Conservation (phyloP, 164 flowering plant species). For the Platanus orientalis region DNA sequence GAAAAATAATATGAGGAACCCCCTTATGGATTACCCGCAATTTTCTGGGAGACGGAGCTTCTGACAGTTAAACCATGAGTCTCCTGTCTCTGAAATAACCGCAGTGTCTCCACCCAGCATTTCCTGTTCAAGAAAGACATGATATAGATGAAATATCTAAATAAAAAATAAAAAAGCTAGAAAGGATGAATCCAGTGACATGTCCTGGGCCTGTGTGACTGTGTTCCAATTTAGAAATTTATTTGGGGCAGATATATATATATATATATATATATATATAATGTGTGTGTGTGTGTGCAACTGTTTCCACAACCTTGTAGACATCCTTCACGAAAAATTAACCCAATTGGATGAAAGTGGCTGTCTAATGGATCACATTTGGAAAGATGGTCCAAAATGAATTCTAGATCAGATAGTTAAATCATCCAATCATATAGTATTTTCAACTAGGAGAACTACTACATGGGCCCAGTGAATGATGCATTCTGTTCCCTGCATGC, state of each 20-base stretch:
- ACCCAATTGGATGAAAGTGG: too few species aligned
- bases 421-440: not conserved
- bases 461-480: not conserved
- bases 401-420: not conserved
- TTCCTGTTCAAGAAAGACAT: conserved; percentile 26
- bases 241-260: too few species aligned
- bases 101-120: conserved; percentile 54
- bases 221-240: too few species aligned
- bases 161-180: not conserved
- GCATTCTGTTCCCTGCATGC: not conserved
- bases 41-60: conserved; percentile 63
- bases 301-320: too few species aligned
- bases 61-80: conserved; percentile 82
- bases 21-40: conserved; percentile 51
- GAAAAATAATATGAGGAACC: not conserved
- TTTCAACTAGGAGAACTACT: not conserved
- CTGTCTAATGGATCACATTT: not conserved
- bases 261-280: too few species aligned
- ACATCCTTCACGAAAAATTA: too few species aligned
- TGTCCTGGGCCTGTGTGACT: too few species aligned
- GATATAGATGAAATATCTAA: too few species aligned
- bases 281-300: too few species aligned
- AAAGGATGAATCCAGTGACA: not conserved
- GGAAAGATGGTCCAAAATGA: not conserved
- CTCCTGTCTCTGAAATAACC: conserved; percentile 73